Evolutionary conservation across 495 filamentous ascomycete species (phyloP).

Genomic region (Xylaria intraflava): DNA sequence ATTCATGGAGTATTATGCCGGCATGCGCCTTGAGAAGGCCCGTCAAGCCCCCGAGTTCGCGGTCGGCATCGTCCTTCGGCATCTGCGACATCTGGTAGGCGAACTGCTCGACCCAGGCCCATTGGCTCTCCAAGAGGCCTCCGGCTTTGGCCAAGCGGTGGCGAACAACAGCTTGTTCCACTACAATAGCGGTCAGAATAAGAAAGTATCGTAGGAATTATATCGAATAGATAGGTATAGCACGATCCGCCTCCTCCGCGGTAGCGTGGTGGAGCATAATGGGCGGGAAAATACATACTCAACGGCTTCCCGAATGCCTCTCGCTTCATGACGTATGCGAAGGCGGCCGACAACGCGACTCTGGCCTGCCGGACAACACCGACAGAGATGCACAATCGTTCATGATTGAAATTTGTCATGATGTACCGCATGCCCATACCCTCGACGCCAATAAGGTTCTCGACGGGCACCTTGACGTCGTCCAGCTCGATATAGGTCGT

Average conservation of each 20-base stretch:
- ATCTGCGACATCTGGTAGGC: slow-evolving; percentile 62
- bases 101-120: slow-evolving; percentile 70
- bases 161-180: slow-evolving; percentile 68
- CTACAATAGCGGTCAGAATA: slow-evolving; percentile 11
- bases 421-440: slow-evolving; percentile 67
- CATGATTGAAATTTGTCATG: slow-evolving; percentile 84
- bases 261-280: background rate
- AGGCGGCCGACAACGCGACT: slow-evolving; percentile 58
- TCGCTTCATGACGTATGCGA: slow-evolving; percentile 62
- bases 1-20: slow-evolving; percentile 63
- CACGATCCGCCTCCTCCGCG: background rate
- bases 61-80: slow-evolving; percentile 55
- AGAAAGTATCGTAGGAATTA: background rate
- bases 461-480: slow-evolving; percentile 61
- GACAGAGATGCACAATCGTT: slow-evolving; percentile 61
- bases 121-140: slow-evolving; percentile 60
- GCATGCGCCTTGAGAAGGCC: slow-evolving; percentile 65
- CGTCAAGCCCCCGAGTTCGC: slow-evolving; percentile 61
- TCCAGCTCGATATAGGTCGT: slow-evolving; percentile 74
- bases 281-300: background rate
- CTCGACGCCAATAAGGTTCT: slow-evolving; percentile 64
- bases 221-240: background rate
- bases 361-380: slow-evolving; percentile 55
- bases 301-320: slow-evolving; percentile 71
- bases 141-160: slow-evolving; percentile 66